These are phyloP conservation scores for Neurospora pannonica DNA, from an alignment of 495 filamentous ascomycete genomes.

Conservation along the genomic window DNA sequence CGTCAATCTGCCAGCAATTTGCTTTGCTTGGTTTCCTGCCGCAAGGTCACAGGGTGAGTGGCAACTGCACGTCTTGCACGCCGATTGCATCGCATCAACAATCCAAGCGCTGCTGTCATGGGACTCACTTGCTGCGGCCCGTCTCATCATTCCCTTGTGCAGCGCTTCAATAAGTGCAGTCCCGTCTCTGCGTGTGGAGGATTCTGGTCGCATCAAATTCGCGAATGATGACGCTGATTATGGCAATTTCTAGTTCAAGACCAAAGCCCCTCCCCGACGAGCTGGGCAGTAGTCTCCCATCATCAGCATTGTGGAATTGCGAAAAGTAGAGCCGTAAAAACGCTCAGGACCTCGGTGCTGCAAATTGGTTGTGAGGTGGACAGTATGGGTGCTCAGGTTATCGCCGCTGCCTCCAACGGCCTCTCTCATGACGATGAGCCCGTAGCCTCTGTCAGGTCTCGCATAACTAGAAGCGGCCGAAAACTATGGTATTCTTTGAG, in stretches of 20 bases:
- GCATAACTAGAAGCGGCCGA: slow-evolving; percentile 70
- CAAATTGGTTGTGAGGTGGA: neutral
- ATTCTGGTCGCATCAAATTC: neutral
- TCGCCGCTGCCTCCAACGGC: slow-evolving; percentile 19
- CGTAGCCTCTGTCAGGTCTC: slow-evolving; percentile 19
- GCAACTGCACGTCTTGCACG: neutral
- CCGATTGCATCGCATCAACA: neutral
- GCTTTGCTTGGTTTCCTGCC: neutral
- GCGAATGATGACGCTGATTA: neutral
- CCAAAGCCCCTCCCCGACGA: neutral
- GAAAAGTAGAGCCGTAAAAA: neutral
- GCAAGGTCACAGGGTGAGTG: slow-evolving; percentile 6
- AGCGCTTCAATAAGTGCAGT: neutral
- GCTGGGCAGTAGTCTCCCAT: neutral
- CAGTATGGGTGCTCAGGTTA: slow-evolving; percentile 22
- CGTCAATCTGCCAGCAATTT: neutral
- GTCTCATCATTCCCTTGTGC: neutral
- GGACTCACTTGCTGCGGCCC: neutral
- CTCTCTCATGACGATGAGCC: slow-evolving; percentile 15
- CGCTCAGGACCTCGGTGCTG: neutral
- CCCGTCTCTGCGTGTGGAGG: neutral
- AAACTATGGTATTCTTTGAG: slow-evolving; percentile 71
- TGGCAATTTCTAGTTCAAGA: neutral
- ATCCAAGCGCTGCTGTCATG: neutral
- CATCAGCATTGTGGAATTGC: neutral